These are phyloP conservation scores for Colletotrichum magnum DNA, from an alignment of 2,329 filamentous ascomycete species.

Conservation along the genomic window DNA sequence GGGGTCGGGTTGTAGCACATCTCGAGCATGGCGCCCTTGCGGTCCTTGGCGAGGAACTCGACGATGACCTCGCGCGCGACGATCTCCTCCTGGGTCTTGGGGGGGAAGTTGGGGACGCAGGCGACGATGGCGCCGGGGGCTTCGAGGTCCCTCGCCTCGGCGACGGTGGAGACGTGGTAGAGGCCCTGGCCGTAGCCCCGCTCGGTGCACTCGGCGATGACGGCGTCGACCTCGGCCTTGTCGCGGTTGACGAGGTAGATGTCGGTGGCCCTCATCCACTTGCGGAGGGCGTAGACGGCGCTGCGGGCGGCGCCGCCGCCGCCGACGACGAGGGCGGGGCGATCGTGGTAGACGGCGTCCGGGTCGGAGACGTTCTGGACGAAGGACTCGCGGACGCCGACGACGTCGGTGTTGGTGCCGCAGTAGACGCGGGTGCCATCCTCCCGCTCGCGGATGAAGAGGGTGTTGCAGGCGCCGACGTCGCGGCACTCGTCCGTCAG, in stretches of 20 bases:
- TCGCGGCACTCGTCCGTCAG: slow-evolving; percentile 80
- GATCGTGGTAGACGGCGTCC: slow-evolving; percentile 64
- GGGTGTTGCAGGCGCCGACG: slow-evolving; percentile 85
- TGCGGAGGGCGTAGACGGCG: slow-evolving; percentile 81
- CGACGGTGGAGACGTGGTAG: slow-evolving; percentile 71
- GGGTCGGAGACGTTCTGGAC: slow-evolving; percentile 65
- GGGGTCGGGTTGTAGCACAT: slow-evolving; percentile 88
- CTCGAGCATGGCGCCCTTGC: slow-evolving; percentile 80
- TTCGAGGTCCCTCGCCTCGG: slow-evolving; percentile 71
- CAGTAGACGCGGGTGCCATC: slow-evolving; percentile 68
- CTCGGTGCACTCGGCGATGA: slow-evolving; percentile 74
- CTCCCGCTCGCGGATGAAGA: slow-evolving; percentile 71
- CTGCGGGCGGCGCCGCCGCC: slow-evolving; percentile 85
- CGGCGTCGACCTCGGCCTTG: slow-evolving; percentile 73
- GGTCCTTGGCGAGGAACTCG: slow-evolving; percentile 59
- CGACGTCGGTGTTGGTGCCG: slow-evolving; percentile 86
- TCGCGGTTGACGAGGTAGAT: slow-evolving; percentile 88
- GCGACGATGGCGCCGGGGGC: slow-evolving; percentile 78
- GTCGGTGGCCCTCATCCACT: slow-evolving; percentile 75
- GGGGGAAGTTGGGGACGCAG: slow-evolving; percentile 83
- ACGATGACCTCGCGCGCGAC: slow-evolving; percentile 70
- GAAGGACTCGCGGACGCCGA: slow-evolving; percentile 83
- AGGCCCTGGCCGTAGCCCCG: slow-evolving; percentile 73
- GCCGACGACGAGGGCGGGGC: slow-evolving; percentile 81
- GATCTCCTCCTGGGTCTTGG: slow-evolving; percentile 73